Evolutionary conservation across 306 rosid species (phyloP).

Genomic region (Phaseolus lunatus): DNA sequence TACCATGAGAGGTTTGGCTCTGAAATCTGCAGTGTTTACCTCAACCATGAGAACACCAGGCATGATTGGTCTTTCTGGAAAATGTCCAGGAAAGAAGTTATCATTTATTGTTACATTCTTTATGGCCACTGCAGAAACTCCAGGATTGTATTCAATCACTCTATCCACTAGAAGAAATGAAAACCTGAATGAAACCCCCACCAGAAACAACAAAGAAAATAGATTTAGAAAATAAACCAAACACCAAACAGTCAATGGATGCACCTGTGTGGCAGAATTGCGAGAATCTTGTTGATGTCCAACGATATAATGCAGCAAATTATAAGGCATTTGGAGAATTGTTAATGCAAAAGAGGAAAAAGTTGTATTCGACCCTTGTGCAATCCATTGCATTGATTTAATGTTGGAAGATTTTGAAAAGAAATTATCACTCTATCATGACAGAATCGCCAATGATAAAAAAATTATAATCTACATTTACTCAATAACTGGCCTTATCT

Average conservation of each 20-base stretch:
- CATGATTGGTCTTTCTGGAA: conserved; percentile 95
- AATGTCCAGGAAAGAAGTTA: conserved; percentile 93
- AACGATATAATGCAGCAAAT: too few relatives aligned
- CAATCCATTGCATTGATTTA: too few relatives aligned
- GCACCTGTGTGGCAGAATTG: conserved; percentile 81
- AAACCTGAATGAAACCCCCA: conserved; percentile 60
- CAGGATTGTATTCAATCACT: conserved; percentile 76
- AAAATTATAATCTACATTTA: too few relatives aligned
- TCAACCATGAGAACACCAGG: conserved; percentile 98
- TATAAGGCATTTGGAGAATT: too few relatives aligned
- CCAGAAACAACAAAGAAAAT: conserved; percentile 6
- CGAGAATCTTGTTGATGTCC: conserved; percentile 84
- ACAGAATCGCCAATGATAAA: too few relatives aligned
- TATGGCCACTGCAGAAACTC: conserved; percentile 62
- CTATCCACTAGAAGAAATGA: conserved; percentile 96
- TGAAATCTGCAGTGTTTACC: conserved; percentile 50
- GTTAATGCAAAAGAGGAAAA: too few relatives aligned
- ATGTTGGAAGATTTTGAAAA: too few relatives aligned
- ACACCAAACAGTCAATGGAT: background rate
- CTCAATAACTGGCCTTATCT: too few relatives aligned
- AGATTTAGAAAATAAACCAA: background rate
- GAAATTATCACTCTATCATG: too few relatives aligned
- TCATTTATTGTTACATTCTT: conserved; percentile 86
- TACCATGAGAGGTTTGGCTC: background rate
- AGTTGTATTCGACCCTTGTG: too few relatives aligned